Evolutionary conservation across 2,329 filamentous ascomycete genomes (phyloP), one percentile per base, ranked within the genome.

Genomic region (Pleoardoris graminearum): DNA sequence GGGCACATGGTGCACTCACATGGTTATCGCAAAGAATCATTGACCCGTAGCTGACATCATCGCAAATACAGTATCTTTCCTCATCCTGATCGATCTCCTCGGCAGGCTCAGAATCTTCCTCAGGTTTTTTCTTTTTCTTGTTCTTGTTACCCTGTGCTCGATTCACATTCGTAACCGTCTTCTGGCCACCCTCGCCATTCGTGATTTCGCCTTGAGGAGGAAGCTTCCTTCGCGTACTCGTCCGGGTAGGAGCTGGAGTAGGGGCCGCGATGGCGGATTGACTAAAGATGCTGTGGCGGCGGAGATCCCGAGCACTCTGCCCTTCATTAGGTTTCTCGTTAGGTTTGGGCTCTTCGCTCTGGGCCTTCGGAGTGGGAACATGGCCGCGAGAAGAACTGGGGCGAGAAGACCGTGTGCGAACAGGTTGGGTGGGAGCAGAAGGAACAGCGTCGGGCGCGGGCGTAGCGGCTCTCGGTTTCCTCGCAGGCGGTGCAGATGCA

Each of bases 1-100:
- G 17, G 17, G 22, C 4, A 33, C 14, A 3, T 2, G 10, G 10
- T 2, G 7, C 16, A 54, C 67, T 62, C 73, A 90, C 86, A 38
- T 83, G 78, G 64, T 91, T 91, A 66, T 93, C 89, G 73, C 90
- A 94, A 55, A 85, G 83, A 68, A 94, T 90, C 90, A 94, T 94
- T 17, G 82, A 85, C 48, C 90, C 90, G 68, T 87, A 92, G 69
- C 88, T 91, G 48, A 94, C 88, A 52, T 89, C 80, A 61, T 90
- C 88, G 72, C 90, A 94, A 49, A 87, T 72, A 67, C 90, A 94
- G 71, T 94, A 94, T 57, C 84, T 79, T 36, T 86, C 82, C 76
- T 94, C 90, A 50, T 90, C 77, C 0, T 88, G 86, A 66, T 91
- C 88, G 65, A 92, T 88, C 23, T 79, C 76, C 22, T 72, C 61